These are phyloP conservation scores for Populus tremula DNA, from an alignment of 345 rosid genomes.

Conservation along the genomic window DNA sequence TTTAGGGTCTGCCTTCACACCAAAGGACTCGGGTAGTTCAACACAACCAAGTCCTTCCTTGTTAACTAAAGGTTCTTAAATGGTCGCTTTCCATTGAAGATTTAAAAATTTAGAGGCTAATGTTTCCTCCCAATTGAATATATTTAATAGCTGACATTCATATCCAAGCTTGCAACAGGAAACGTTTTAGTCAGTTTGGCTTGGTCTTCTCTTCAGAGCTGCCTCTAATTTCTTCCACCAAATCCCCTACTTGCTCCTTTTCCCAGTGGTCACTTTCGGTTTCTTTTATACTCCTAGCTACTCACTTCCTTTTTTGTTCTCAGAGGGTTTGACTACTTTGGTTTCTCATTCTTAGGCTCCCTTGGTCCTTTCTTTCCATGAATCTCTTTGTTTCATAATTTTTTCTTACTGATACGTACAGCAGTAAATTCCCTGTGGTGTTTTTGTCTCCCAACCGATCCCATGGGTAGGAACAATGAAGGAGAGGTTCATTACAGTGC, in stretches of 20 bases:
- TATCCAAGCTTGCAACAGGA: conserved; percentile 25
- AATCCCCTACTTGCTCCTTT: background rate
- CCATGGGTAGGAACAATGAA: conserved; percentile 35
- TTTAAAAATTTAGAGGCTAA: conserved; percentile 23
- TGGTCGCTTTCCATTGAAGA: conserved; percentile 21
- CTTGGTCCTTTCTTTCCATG: background rate
- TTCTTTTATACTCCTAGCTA: background rate
- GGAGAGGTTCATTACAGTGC: conserved; percentile 25
- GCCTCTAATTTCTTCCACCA: conserved; percentile 3
- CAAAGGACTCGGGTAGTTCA: background rate
- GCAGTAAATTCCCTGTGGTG: background rate
- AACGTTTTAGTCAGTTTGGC: conserved; percentile 27
- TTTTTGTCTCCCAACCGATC: background rate
- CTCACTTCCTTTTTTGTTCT: background rate
- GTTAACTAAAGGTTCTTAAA: background rate
- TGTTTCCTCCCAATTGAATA: conserved; percentile 21
- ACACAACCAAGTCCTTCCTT: background rate
- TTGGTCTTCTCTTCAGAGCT: conserved; percentile 24
- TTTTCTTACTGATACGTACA: background rate
- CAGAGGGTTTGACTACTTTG: background rate
- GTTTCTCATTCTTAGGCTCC: background rate
- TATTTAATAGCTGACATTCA: background rate
- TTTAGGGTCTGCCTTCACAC: background rate
- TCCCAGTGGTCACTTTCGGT: background rate
- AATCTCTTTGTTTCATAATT: background rate